Conservation (phyloP, 352 stramenopile species). For the Thalassiosira ordinaria region DNA sequence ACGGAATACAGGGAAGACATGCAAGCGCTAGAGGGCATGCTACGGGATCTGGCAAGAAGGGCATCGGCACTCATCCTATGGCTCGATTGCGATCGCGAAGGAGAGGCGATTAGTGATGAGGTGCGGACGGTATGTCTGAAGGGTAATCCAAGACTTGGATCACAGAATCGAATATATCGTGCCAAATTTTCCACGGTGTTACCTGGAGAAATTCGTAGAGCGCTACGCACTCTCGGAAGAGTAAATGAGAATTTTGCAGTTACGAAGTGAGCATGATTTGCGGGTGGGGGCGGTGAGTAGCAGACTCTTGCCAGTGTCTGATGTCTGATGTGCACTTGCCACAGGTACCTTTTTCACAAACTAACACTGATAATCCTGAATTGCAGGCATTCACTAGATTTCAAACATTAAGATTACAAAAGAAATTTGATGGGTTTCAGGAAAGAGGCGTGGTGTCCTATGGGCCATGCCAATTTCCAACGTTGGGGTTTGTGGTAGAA, state of each 20-base stretch:
- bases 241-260: conserved; percentile 87
- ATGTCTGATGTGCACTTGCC: too few species aligned
- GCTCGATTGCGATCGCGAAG: conserved; percentile 99
- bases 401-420: conserved; percentile 88
- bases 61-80: conserved; percentile 88
- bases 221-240: conserved; percentile 78
- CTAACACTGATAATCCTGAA: not conserved
- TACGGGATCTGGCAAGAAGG: conserved; percentile 53
- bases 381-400: conserved; percentile 87
- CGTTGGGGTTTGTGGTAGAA: conserved; percentile 91
- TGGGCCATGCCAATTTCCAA: conserved; percentile 99
- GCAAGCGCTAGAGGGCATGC: conserved; percentile 74
- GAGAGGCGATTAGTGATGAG: conserved; percentile 99
- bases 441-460: conserved; percentile 94
- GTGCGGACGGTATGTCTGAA: conserved; percentile 80
- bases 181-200: conserved; percentile 89
- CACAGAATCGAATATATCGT: conserved; percentile 76
- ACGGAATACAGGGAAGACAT: conserved; percentile 76
- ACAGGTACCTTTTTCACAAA: not conserved
- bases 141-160: conserved; percentile 63
- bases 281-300: conserved; percentile 78
- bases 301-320: too few species aligned
- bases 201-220: conserved; percentile 84
- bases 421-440: conserved; percentile 84
- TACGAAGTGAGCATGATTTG: conserved; percentile 87